Conservation (phyloP, 371 early-diverging fungal genomes). For the Saksenaea oblongispora region DNA sequence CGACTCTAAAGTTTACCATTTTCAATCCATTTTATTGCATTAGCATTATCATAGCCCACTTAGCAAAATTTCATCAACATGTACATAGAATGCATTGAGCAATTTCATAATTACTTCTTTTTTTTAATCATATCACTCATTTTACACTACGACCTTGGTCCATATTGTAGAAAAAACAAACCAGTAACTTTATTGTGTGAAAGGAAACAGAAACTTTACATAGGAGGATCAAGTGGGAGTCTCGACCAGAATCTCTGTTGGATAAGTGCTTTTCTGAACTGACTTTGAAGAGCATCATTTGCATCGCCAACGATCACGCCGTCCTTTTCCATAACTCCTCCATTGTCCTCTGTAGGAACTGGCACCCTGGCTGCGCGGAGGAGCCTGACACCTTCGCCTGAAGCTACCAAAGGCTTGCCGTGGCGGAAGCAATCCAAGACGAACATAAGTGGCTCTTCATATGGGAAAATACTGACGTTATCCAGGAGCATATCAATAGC, state of each 20-base stretch:
- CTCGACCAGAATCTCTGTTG: constrained; percentile 42
- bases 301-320: constrained; percentile 25
- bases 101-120: too few species aligned
- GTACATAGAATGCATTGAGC: neutral
- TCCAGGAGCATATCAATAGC: constrained; percentile 20
- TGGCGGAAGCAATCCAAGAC: constrained; percentile 38
- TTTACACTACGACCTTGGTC: neutral
- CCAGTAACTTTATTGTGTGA: neutral
- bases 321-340: constrained; percentile 8
- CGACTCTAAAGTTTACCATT: neutral
- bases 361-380: constrained; percentile 21
- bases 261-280: constrained; percentile 22
- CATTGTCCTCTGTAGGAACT: constrained; percentile 3
- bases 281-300: neutral
- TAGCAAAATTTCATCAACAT: neutral
- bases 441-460: constrained; percentile 35
- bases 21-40: neutral
- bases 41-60: neutral
- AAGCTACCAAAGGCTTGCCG: constrained; percentile 39
- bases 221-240: constrained; percentile 29
- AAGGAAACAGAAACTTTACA: neutral
- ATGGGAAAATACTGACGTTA: constrained; percentile 23
- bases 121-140: neutral
- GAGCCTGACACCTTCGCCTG: constrained; percentile 24
- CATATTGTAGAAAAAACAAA: neutral